Conservation (phyloP, 108 stramenopile species). For the Schizochytrium sp. region DNA sequence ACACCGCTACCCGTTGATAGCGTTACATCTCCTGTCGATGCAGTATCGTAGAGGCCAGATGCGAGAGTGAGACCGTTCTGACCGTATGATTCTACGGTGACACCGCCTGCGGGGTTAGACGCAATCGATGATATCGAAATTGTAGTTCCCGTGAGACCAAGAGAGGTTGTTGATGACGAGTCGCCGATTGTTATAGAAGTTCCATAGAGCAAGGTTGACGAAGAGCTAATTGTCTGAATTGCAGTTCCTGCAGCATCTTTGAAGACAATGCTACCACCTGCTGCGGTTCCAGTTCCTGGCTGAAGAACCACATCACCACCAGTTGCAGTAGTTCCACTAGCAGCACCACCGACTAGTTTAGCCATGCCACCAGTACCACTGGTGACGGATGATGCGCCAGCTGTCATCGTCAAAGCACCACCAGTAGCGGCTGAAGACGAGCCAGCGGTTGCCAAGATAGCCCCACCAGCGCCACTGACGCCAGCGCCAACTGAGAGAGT, state of each 20-base stretch:
- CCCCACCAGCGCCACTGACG: slow-evolving; percentile 32
- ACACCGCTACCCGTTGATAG: slow-evolving; percentile 69
- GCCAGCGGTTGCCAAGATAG: background rate
- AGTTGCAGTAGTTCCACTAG: background rate
- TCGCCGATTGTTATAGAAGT: background rate
- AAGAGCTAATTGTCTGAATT: background rate
- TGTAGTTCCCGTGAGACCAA: background rate
- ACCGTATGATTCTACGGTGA: background rate
- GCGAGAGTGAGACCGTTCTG: background rate
- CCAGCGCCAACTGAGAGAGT: slow-evolving; percentile 12
- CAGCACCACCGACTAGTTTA: slow-evolving; percentile 7
- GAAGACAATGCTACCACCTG: background rate
- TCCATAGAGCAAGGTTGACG: background rate
- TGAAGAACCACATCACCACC: slow-evolving; percentile 32
- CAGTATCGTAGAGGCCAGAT: background rate
- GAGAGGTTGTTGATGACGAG: background rate
- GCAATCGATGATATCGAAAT: slow-evolving; percentile 24
- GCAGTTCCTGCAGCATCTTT: background rate
- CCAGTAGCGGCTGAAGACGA: slow-evolving; percentile 21
- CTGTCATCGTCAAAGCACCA: background rate
- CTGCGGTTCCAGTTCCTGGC: background rate
- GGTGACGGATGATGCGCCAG: slow-evolving; percentile 9
- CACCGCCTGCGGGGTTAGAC: background rate
- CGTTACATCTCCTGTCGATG: slow-evolving; percentile 63
- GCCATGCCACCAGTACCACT: slow-evolving; percentile 28